Conservation (phyloP, 768 basidiomycete species). For the Asterophora parasitica region DNA sequence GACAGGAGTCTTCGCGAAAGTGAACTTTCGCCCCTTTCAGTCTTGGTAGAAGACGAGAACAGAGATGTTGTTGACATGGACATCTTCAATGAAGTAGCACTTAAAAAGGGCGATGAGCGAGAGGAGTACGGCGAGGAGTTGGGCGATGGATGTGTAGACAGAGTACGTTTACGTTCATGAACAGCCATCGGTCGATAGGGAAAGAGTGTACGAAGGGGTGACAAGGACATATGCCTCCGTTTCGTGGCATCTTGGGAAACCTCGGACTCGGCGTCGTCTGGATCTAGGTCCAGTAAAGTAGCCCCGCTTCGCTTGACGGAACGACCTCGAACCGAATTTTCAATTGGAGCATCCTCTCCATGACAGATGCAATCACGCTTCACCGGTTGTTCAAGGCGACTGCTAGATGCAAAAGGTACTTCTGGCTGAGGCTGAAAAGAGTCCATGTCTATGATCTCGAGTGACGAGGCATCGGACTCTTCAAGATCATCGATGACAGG, state of each 20-base stretch:
- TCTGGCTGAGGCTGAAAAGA: constrained; percentile 29
- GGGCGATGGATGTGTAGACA: constrained; percentile 38
- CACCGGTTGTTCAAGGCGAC: constrained; percentile 36
- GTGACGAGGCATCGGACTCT: constrained; percentile 23
- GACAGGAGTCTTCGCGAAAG: constrained; percentile 32
- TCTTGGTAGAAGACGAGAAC: constrained; percentile 26
- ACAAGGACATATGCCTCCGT: constrained; percentile 37
- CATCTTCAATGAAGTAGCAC: constrained; percentile 40
- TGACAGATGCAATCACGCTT: constrained; percentile 29
- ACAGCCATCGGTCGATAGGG: constrained; percentile 31
- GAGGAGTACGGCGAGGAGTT: constrained; percentile 36
- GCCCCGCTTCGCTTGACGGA: constrained; percentile 18
- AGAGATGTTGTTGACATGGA: constrained; percentile 29
- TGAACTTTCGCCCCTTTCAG: constrained; percentile 27
- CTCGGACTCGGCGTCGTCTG: constrained; percentile 18
- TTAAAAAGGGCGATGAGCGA: constrained; percentile 35
- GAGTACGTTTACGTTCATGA: constrained; percentile 26
- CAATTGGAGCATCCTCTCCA: constrained; percentile 21
- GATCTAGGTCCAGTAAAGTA: constrained; percentile 24
- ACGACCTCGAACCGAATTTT: constrained; percentile 23
- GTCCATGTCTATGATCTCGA: constrained; percentile 51
- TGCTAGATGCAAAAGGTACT: constrained; percentile 35
- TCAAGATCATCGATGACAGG: neutral
- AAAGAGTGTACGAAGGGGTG: constrained; percentile 44
- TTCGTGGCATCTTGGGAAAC: constrained; percentile 23